Evolutionary conservation across 805 yeast species (phyloP).

Genomic region (Kregervanrija delftensis): DNA sequence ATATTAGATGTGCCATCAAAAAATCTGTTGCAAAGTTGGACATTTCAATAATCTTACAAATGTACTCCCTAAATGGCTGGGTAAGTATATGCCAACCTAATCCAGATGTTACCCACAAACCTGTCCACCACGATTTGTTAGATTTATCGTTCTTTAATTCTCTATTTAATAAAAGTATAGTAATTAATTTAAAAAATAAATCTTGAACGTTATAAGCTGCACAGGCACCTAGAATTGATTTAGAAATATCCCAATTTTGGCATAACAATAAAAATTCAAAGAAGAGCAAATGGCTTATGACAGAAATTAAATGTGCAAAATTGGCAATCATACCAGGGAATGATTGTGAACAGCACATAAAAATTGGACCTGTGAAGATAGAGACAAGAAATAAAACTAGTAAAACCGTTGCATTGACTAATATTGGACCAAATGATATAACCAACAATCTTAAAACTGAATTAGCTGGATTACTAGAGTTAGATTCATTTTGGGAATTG

Average conservation of each 20-base stretch:
- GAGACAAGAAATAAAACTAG: slow-evolving; percentile 38
- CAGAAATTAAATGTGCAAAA: slow-evolving; percentile 46
- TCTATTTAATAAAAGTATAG: slow-evolving; percentile 46
- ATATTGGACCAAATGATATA: slow-evolving; percentile 42
- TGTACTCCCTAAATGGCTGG: slow-evolving; percentile 59
- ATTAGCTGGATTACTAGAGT: slow-evolving; percentile 30
- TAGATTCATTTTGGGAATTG: slow-evolving; percentile 44
- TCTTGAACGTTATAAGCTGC: slow-evolving; percentile 50
- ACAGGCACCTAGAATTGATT: slow-evolving; percentile 56
- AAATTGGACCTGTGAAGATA: slow-evolving; percentile 41
- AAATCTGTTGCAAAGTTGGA: slow-evolving; percentile 64
- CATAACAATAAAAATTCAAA: slow-evolving; percentile 61
- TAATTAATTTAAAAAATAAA: slow-evolving; percentile 45
- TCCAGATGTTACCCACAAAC: slow-evolving; percentile 58
- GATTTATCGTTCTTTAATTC: slow-evolving; percentile 56
- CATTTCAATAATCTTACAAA: slow-evolving; percentile 59
- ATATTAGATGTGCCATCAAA: slow-evolving; percentile 48
- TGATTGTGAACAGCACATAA: slow-evolving; percentile 34
- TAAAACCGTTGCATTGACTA: slow-evolving; percentile 35
- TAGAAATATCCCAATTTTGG: slow-evolving; percentile 60
- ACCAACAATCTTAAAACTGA: slow-evolving; percentile 37
- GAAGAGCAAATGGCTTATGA: slow-evolving; percentile 44
- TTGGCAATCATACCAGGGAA: slow-evolving; percentile 51
- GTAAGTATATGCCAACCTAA: slow-evolving; percentile 54
- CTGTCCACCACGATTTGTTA: slow-evolving; percentile 76